Conservation (phyloP, 2,329 filamentous ascomycete species). For the Colletotrichum magnum region DNA sequence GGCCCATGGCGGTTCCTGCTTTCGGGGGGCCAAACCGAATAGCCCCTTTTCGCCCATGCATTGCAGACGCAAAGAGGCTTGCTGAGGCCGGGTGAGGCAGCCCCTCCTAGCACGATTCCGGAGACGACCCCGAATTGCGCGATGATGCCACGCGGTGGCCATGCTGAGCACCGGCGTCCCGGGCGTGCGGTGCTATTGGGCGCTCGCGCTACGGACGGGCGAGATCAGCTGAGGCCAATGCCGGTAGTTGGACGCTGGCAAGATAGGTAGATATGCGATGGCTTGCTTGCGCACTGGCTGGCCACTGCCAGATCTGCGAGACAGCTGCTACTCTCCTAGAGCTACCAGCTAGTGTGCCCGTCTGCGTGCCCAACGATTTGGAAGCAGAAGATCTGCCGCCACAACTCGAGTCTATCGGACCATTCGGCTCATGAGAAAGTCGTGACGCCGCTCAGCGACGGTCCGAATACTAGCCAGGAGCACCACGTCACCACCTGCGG, state of each 20-base stretch:
- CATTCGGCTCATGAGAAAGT: background rate
- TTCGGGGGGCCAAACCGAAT: constrained; percentile 9
- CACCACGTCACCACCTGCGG: background rate
- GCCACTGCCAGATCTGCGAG: constrained; percentile 6
- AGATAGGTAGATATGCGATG: background rate
- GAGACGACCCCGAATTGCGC: constrained; percentile 8
- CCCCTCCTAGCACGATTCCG: constrained; percentile 24
- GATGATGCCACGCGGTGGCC: constrained; percentile 36
- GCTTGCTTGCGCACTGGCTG: background rate
- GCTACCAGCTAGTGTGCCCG: background rate
- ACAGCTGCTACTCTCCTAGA: background rate
- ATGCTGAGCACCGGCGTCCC: constrained; percentile 29
- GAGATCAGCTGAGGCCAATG: constrained; percentile 16
- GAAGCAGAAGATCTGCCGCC: constrained; percentile 22
- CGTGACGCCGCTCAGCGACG: background rate
- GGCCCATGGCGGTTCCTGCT: constrained; percentile 7
- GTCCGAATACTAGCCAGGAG: background rate
- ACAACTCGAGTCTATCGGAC: background rate
- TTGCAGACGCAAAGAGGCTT: constrained; percentile 18
- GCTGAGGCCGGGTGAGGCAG: constrained; percentile 17
- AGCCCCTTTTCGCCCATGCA: constrained; percentile 14
- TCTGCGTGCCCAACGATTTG: constrained; percentile 5
- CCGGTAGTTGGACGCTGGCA: constrained; percentile 7
- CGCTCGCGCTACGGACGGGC: background rate
- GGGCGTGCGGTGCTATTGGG: background rate